Conservation (phyloP, 169 alveolate genomes). For the Plasmodium billcollinsi region DNA sequence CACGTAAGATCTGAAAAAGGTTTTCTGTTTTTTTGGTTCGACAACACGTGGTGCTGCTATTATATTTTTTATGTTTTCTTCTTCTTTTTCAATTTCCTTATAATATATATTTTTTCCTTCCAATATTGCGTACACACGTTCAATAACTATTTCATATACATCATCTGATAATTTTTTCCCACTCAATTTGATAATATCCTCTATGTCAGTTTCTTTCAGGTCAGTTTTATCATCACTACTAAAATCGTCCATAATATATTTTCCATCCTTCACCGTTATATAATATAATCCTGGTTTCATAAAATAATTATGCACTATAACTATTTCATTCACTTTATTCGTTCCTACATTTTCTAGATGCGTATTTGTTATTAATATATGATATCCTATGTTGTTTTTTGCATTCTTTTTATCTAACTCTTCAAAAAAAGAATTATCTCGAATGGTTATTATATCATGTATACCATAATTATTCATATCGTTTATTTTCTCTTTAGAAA, state of each 20-base stretch:
- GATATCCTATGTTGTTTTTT: neutral
- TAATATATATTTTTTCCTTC: neutral
- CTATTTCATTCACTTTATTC: slow-evolving; percentile 2
- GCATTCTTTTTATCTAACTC: neutral
- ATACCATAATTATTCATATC: neutral
- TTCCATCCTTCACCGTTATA: neutral
- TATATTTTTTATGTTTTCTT: neutral
- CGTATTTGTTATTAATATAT: too few species aligned
- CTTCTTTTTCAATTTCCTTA: neutral
- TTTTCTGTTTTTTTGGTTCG: neutral
- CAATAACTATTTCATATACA: neutral
- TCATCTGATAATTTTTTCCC: slow-evolving; percentile 6
- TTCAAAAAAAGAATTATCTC: neutral
- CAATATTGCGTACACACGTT: neutral
- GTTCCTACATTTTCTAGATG: neutral
- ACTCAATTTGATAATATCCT: slow-evolving; percentile 3
- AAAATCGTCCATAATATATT: neutral
- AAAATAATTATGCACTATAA: slow-evolving; percentile 10
- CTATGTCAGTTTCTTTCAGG: neutral
- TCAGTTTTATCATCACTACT: neutral
- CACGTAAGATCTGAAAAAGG: slow-evolving; percentile 5
- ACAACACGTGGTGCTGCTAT: neutral
- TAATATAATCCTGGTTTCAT: slow-evolving; percentile 12
- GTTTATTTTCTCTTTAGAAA: neutral
- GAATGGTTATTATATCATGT: neutral